Base-by-base conservation (phyloP, 768 basidiomycete species). In the Psilocybe subaeruginosa region DNA sequence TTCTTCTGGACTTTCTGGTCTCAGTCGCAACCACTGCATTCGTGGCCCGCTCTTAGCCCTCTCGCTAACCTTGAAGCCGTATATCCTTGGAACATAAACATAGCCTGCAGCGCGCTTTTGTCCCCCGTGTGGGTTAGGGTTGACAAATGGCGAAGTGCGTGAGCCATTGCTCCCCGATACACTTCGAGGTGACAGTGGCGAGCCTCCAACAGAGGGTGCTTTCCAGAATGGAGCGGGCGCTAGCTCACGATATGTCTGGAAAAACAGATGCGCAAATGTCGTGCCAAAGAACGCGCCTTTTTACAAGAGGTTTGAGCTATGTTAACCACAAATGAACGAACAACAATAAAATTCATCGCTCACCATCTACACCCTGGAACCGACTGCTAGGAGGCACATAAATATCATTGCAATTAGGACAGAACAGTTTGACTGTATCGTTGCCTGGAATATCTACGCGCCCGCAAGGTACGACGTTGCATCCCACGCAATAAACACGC, bases 241-340 rank as follows among this genome's bases (percentile, higher is more conserved):
- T n/a, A 96, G 85, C 72, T 97, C 95, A 27, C 93, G 92, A 78
- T 97, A 99, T 64, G 92, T 95, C 72, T 99, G 95, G 84, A 99
- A 99, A 79, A 99, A 97, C 27, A 99, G 82, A 70, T 98, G 95
- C 1, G 96, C 83, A 74, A 99, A 99, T n/a, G 97, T 98, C 0
- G 97, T 99, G 19, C 97, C 97, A 78, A 99, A 99, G 79, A 98
- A 99, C 9, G 97, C 97, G 64, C 97, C 96, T 98, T 54, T 37
- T 64, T 49, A 12, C 41, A n/a, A 1, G 41, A 43, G 50, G 56
- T 59, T 17, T 7, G 52, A 41, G 46, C 19, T 56, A 23, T 16
- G 59, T 58, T 43, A 68, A 61, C 49, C 48, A 62, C 63, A 11
- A 53, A 60, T 58, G 37, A 19, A 39, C 29, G 17, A 31, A 33